These are phyloP conservation scores for Sugiyamaella floridensis DNA, from an alignment of 805 yeast species.

Conservation along the genomic window DNA sequence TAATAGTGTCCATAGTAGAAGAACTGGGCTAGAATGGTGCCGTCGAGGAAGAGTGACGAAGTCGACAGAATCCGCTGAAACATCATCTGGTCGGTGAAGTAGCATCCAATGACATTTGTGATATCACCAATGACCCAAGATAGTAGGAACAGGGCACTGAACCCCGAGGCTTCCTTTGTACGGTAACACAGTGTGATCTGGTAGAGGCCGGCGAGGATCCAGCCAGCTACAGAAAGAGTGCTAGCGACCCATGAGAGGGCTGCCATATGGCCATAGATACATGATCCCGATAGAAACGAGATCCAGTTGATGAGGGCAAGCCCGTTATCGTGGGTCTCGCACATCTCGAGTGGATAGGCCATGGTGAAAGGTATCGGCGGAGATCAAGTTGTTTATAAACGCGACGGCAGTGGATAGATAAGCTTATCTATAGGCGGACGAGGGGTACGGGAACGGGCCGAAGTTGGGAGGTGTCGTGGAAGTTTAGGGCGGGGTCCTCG, in stretches of 20 bases:
- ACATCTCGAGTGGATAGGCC: neutral
- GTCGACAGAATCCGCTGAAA: constrained; percentile 27
- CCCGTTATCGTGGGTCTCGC: constrained; percentile 6
- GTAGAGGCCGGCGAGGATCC: constrained; percentile 27
- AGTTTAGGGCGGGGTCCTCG: too few species aligned
- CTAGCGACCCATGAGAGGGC: constrained; percentile 19
- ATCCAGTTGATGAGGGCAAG: constrained; percentile 8
- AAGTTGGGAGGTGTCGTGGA: too few species aligned
- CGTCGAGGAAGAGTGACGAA: constrained; percentile 22
- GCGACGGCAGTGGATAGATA: neutral
- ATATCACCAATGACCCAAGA: constrained; percentile 30
- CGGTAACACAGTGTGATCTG: constrained; percentile 24
- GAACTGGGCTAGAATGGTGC: constrained; percentile 22
- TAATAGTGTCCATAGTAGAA: constrained; percentile 20
- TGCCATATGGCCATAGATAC: constrained; percentile 11
- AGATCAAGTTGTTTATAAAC: neutral
- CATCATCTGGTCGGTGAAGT: constrained; percentile 26
- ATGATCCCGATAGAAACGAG: constrained; percentile 8
- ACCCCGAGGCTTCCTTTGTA: constrained; percentile 26
- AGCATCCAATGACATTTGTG: constrained; percentile 27
- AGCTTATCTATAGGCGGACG: neutral
- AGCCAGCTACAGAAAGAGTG: constrained; percentile 23
- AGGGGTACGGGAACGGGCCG: too few species aligned
- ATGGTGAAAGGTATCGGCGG: neutral
- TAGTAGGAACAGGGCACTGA: constrained; percentile 23